Conservation (phyloP, 2,329 filamentous ascomycete species). For the Ophiosphaerella korrae region DNA sequence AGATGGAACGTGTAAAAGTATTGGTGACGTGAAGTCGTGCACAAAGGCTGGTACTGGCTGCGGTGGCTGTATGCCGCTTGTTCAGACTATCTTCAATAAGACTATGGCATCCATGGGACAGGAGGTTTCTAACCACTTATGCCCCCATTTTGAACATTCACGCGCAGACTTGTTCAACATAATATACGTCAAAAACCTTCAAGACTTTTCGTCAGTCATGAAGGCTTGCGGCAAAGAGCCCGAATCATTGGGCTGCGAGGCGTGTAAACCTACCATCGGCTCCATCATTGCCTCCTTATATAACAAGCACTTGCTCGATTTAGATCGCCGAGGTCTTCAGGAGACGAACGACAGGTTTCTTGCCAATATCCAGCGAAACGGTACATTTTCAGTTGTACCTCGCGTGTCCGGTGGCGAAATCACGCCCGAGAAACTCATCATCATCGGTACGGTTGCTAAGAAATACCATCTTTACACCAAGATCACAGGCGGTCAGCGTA, state of each 20-base stretch:
- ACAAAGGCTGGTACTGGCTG: conserved; percentile 92
- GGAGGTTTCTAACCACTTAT: conserved; percentile 85
- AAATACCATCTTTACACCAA: conserved; percentile 87
- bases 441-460: conserved; percentile 82
- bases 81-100: conserved; percentile 88
- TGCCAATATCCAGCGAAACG: conserved; percentile 89
- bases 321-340: conserved; percentile 73
- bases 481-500: conserved; percentile 89
- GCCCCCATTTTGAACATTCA: conserved; percentile 81
- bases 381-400: conserved; percentile 87
- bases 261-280: conserved; percentile 81
- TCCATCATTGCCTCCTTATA: conserved; percentile 82
- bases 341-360: conserved; percentile 90
- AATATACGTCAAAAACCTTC: conserved; percentile 78
- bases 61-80: conserved; percentile 86
- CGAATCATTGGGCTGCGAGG: conserved; percentile 78
- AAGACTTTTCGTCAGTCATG: conserved; percentile 78
- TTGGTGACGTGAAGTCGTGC: conserved; percentile 83
- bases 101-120: conserved; percentile 84
- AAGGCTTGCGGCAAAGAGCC: conserved; percentile 73
- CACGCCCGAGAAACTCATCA: conserved; percentile 81
- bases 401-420: conserved; percentile 85
- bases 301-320: conserved; percentile 82
- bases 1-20: conserved; percentile 77
- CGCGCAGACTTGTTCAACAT: conserved; percentile 91